Percentiles rank a stretch among this genome's conserved stretches.
Conservation (phyloP, 2,329 filamentous ascomycete species). For the Aspergillus alliaceus region DNA sequence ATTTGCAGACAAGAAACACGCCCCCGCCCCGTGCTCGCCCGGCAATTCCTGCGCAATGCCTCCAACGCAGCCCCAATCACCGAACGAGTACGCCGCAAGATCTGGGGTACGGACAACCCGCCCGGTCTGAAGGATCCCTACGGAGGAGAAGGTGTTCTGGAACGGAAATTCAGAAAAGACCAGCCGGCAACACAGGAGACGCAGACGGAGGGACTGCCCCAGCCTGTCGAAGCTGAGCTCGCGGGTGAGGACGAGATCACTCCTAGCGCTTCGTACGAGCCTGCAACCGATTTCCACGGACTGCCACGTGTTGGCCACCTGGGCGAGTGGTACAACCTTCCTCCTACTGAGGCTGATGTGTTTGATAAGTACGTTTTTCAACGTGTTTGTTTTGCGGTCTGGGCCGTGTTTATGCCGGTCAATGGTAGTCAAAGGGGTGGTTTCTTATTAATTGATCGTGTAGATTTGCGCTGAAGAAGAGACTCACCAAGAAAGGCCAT, state of each 20-base stretch:
- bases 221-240: too few species aligned
- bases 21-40: conserved; percentile 31
- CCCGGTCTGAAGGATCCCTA: conserved; percentile 52
- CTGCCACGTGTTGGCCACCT: conserved; percentile 56
- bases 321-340: conserved; percentile 40
- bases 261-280: conserved; percentile 37
- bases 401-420: not conserved
- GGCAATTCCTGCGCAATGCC: conserved; percentile 38
- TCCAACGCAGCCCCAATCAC: conserved; percentile 39
- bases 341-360: conserved; percentile 36
- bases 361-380: conserved; percentile 42
- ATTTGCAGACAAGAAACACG: conserved; percentile 39
- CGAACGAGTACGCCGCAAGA: conserved; percentile 47
- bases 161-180: conserved; percentile 24
- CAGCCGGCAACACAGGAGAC: conserved; percentile 16
- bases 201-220: conserved; percentile 11
- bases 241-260: conserved; percentile 11
- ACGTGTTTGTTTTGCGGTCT: not conserved
- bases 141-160: conserved; percentile 37
- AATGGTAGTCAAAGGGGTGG: not conserved
- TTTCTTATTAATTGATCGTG: not conserved
- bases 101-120: conserved; percentile 53
- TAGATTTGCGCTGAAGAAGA: conserved; percentile 40
- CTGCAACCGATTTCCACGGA: conserved; percentile 52
- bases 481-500: conserved; percentile 34